Evolutionary conservation across 495 filamentous ascomycete genomes (phyloP).

Genomic region (Tuber umbilicatum): DNA sequence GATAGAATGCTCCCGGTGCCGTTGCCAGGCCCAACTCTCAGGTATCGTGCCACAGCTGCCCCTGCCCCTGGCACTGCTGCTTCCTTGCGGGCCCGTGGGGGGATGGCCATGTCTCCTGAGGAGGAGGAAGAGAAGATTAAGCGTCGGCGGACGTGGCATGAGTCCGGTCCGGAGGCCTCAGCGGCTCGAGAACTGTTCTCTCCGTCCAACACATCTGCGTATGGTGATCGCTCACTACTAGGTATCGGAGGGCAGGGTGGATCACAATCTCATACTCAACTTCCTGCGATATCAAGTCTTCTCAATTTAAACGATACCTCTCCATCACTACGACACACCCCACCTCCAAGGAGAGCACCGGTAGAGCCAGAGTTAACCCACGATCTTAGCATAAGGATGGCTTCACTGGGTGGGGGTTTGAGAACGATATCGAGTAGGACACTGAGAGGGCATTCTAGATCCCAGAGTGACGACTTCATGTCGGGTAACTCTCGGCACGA

Average conservation of each 20-base stretch:
- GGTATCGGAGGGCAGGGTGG: background rate
- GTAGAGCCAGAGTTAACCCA: slow-evolving; percentile 8
- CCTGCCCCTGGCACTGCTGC: slow-evolving; percentile 14
- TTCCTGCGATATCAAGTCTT: slow-evolving; percentile 6
- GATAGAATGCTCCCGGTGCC: slow-evolving; percentile 22
- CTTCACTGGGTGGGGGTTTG: background rate
- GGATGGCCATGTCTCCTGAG: slow-evolving; percentile 32
- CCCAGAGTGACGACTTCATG: slow-evolving; percentile 2
- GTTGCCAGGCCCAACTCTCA: slow-evolving; percentile 14
- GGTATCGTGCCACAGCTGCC: slow-evolving; percentile 15
- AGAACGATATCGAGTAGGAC: slow-evolving; percentile 2
- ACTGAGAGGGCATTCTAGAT: background rate
- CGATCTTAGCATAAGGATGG: slow-evolving; percentile 7
- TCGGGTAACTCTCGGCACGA: background rate
- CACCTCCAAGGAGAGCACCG: slow-evolving; percentile 15
- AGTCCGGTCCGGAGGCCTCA: slow-evolving; percentile 22
- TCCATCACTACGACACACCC: slow-evolving; percentile 5
- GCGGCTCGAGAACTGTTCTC: slow-evolving; percentile 34
- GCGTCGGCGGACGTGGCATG: slow-evolving; percentile 39
- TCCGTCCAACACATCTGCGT: slow-evolving; percentile 33
- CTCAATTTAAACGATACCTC: slow-evolving; percentile 28
- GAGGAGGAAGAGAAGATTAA: slow-evolving; percentile 31
- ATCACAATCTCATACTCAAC: background rate
- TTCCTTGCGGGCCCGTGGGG: slow-evolving; percentile 5
- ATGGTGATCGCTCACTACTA: slow-evolving; percentile 13